Conservation (phyloP, 345 rosid genomes). For the Populus alba region DNA sequence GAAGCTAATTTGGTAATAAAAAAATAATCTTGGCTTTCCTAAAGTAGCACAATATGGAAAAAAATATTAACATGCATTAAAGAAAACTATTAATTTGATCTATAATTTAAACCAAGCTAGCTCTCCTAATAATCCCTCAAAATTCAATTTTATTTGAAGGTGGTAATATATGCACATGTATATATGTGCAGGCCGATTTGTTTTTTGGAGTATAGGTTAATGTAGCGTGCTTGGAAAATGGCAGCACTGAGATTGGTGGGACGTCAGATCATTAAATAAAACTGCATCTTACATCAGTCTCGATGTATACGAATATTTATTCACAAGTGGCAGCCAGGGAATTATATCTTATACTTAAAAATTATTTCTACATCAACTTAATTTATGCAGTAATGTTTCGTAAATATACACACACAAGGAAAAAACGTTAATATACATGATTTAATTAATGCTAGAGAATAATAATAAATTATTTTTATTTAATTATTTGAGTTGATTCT, state of each 20-base stretch:
- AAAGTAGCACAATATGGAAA: no score
- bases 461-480: no score
- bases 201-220: background rate
- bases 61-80: no score
- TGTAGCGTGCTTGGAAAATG: conserved; percentile 20
- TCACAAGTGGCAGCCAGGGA: background rate
- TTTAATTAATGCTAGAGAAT: no score
- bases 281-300: background rate
- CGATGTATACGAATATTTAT: background rate
- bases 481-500: no score
- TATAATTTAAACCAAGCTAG: no score
- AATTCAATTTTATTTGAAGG: no score
- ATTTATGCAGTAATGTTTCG: background rate
- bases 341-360: background rate
- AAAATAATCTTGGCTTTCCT: no score
- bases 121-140: no score
- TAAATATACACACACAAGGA: no score
- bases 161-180: background rate
- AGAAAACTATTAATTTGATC: no score
- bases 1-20: no score
- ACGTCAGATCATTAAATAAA: background rate
- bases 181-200: background rate
- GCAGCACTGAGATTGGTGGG: conserved; percentile 12
- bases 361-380: background rate
- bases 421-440: background rate